A percentile compares a stretch with the other conserved stretches of the same genome.
phyloP scores from a whole-genome alignment of 495 filamentous ascomycete genomes.

The Aspergillus diversus region DNA sequence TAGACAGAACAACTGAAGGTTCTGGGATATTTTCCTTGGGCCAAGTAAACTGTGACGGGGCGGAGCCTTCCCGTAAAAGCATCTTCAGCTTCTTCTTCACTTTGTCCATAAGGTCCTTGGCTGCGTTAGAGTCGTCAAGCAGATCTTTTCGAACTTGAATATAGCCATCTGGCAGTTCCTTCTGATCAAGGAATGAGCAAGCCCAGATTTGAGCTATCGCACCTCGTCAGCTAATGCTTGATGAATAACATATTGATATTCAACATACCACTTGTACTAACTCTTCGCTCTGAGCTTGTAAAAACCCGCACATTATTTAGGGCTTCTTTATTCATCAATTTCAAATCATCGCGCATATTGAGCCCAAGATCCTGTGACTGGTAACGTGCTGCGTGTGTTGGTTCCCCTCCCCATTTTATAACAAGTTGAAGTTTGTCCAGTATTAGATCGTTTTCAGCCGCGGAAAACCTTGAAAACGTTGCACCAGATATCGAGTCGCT shows the following conservation, averaged over 20 bases:
- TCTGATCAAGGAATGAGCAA: slow-evolving; percentile 82
- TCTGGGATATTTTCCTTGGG: slow-evolving; percentile 90
- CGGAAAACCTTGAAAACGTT: slow-evolving; percentile 86
- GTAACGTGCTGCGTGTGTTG: slow-evolving; percentile 95
- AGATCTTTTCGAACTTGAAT: slow-evolving; percentile 92
- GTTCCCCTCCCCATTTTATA: slow-evolving; percentile 98
- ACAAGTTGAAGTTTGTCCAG: slow-evolving; percentile 96
- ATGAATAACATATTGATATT: neutral
- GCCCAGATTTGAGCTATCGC: slow-evolving; percentile 88
- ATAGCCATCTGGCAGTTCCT: slow-evolving; percentile 79
- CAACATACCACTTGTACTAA: slow-evolving; percentile 79
- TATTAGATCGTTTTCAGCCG: slow-evolving; percentile 83
- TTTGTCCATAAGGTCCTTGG: slow-evolving; percentile 99
- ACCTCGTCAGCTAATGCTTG: slow-evolving; percentile 23
- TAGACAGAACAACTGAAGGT: slow-evolving; percentile 82
- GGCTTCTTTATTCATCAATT: slow-evolving; percentile 89
- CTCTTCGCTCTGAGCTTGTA: slow-evolving; percentile 91
- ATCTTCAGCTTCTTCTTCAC: slow-evolving; percentile 99
- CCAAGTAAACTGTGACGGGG: slow-evolving; percentile 95
- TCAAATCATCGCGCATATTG: slow-evolving; percentile 92
- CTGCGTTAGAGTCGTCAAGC: slow-evolving; percentile 97
- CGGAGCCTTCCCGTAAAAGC: slow-evolving; percentile 83
- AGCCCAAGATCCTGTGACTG: slow-evolving; percentile 92
- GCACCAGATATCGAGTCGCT: slow-evolving; percentile 84
- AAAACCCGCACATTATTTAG: slow-evolving; percentile 90